Evolutionary conservation across 2,329 filamentous ascomycete species (phyloP), one percentile per base, ranked within the genome.

Genomic region (Leptosphaerulina australis): DNA sequence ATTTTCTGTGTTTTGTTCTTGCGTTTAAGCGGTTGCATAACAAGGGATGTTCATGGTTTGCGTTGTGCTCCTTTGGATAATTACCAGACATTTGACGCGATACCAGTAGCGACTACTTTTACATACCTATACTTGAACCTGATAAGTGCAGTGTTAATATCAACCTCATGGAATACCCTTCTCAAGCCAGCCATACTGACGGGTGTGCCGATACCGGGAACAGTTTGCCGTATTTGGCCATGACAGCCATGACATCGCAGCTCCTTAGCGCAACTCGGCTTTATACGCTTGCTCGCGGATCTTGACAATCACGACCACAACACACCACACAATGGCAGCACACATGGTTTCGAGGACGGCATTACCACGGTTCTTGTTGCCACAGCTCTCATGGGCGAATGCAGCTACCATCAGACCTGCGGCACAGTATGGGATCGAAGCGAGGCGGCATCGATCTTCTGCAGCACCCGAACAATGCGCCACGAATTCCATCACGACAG

Each of bases 311-410:
- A 55, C 58, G 30, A 40, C 45, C 31, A 51, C 59, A 47, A 57
- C 56, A 49, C 50, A n/a, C n/a, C n/a, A n/a, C 57, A 64, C 48
- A 43, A 72, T 71, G 68, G 59, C 65, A 47, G 46, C 53, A 25
- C 37, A 56, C 30, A 48, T 56, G 22, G 53, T 59, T 25, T 63
- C 61, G 45, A 58, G 61, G 37, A 61, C 63, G 18, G 62, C 62
- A 30, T 64, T 75, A 44, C 69, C 73, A 44, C 73, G 73, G 36
- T 70, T 74, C 28, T 58, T 75, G n/a, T 44, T 74, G 2, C 73
- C 73, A 5, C 69, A 63, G 34, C 59, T 71, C 18, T 69, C 71
- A 28, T 73, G 70, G 70, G 64, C 66, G 14, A 40, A 63, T 9
- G 67, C 62, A 41, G 53, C 4, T 4, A 9, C 59, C 12, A 45